phyloP scores from a whole-genome alignment of 1,284 basidiomycete species.

The Leccinum pachyderme region DNA sequence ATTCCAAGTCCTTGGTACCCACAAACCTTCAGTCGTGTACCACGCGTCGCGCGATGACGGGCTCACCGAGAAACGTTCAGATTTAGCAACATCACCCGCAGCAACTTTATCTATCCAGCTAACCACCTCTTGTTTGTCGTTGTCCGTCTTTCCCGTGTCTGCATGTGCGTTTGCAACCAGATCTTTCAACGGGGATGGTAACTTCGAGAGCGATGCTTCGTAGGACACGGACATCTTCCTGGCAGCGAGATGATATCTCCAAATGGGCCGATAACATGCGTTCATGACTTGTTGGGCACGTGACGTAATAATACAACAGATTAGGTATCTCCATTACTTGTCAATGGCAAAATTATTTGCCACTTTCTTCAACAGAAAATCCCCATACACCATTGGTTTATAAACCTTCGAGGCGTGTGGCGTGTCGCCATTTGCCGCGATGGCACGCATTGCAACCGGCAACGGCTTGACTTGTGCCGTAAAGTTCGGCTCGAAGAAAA shows the following conservation, averaged over 20 bases:
- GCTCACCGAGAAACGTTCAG: conserved; percentile 50
- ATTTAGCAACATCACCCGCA: conserved; percentile 47
- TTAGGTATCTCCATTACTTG: too few species aligned
- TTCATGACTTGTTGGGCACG: conserved; percentile 24
- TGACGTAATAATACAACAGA: conserved; percentile 16
- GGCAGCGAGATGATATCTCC: conserved; percentile 6
- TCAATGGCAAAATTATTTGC: conserved; percentile 57
- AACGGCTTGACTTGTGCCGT: conserved; percentile 62
- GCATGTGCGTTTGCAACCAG: conserved; percentile 51
- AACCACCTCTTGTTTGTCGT: conserved; percentile 60
- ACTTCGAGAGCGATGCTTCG: conserved; percentile 47
- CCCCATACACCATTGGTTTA: conserved; percentile 64
- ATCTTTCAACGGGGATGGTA: conserved; percentile 55
- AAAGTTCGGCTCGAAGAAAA: conserved; percentile 87
- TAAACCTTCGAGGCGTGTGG: conserved; percentile 28
- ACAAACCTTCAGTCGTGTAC: background rate
- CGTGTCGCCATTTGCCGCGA: conserved; percentile 18
- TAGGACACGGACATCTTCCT: conserved; percentile 70
- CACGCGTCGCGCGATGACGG: background rate
- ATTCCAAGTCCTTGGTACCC: conserved; percentile 63
- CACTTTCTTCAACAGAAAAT: conserved; percentile 74
- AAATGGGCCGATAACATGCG: conserved; percentile 14
- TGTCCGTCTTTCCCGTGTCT: conserved; percentile 55
- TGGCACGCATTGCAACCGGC: conserved; percentile 48
- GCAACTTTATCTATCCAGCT: conserved; percentile 70